Base-by-base conservation (phyloP, 176 grass and related monocot species). In the Elymus sibiricus region DNA sequence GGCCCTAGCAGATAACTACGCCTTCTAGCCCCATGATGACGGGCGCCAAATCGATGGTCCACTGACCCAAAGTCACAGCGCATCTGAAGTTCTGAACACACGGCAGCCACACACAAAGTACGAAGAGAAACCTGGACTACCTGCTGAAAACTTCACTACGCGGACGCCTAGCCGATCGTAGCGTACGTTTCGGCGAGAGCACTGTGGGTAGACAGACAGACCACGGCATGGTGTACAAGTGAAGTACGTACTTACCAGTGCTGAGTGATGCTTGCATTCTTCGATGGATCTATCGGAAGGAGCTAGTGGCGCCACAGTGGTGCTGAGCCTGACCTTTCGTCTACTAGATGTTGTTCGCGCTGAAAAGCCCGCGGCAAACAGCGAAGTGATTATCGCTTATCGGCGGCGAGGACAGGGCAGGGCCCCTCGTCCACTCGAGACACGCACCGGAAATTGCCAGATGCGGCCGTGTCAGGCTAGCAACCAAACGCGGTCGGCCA, bases 301-400 rank as follows among this genome's bases (percentile, higher is more conserved):
- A 37, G 34, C 9, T 6, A 17, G 32, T 26, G 35, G 40, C 11
- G 62, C 59, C 77, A 79, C 77, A 5, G 47, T 51, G 49, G 38
- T 44, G 12, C 7, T 81, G 79, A 44, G 34, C 42, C 29, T 24
- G 63, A 35, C 63, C n/a, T 14, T 28, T 63, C 58, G 37, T 37
- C 29, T 0, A 14, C 2, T 24, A 13, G 17, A 69, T 35, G 62
- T 35, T 53, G 24, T 38, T 72, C 0, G 63, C 34, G 79, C 1
- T 51, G 25, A 31, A 32, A 81, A 44, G 79, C 40, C 49, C 40
- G 6, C 3, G 22, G 31, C 63, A 9, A 47, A 49, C 63, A 9
- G 42, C 27, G 62, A 81, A 67, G 63, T 81, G 26, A 42, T 31
- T 80, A 64, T 63, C 77, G 24, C 49, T 83, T n/a, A 63, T 29